These are phyloP conservation scores for Chionographis japonica DNA, from an alignment of 106 monocot species.

Conservation along the genomic window DNA sequence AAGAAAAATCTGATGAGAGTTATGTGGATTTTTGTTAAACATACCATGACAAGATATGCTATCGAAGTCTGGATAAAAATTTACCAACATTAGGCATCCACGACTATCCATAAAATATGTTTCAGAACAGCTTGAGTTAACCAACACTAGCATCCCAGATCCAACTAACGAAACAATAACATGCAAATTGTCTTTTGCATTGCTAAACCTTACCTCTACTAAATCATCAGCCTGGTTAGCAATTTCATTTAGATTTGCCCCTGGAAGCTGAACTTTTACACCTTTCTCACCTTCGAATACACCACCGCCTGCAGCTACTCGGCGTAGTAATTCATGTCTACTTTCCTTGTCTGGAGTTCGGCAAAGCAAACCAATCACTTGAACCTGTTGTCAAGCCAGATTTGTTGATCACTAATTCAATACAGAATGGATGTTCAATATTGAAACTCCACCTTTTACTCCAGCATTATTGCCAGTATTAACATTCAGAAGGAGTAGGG, in stretches of 20 bases:
- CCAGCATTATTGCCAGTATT: no score
- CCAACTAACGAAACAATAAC: no score
- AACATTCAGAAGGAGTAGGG: background rate
- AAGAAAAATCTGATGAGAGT: no score
- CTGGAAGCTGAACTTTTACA: slow-evolving; percentile 78
- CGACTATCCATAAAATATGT: no score
- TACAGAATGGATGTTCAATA: background rate
- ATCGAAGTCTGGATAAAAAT: no score
- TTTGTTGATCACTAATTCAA: background rate
- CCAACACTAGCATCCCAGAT: no score
- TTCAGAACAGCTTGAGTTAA: no score
- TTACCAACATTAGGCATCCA: no score
- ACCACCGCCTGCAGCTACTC: slow-evolving; percentile 95
- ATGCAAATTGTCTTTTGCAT: background rate
- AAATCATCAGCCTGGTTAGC: slow-evolving; percentile 97
- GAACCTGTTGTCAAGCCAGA: slow-evolving; percentile 50
- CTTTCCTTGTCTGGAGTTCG: slow-evolving; percentile 86
- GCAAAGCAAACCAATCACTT: slow-evolving; percentile 95
- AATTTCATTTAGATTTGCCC: slow-evolving; percentile 91
- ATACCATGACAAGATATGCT: no score
- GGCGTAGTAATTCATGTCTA: slow-evolving; percentile 77
- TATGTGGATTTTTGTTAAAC: no score
- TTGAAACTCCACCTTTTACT: no score
- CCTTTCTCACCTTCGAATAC: slow-evolving; percentile 80
- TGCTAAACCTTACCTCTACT: slow-evolving; percentile 52